Conservation (phyloP, 2,329 filamentous ascomycete species). For the Capronia coronata region DNA sequence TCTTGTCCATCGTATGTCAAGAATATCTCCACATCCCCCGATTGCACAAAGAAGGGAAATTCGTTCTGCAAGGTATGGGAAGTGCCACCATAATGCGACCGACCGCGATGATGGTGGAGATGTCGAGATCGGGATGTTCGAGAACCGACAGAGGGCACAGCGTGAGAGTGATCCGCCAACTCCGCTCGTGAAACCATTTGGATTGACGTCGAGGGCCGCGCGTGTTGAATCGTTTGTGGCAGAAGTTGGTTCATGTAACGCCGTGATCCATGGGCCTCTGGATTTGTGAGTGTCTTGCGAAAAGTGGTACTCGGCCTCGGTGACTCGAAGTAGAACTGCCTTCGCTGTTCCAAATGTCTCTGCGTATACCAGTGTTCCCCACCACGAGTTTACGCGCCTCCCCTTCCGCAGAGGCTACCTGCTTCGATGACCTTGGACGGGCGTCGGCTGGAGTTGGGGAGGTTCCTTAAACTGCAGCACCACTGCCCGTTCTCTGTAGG, state of each 20-base stretch:
- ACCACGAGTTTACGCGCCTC: constrained; percentile 4
- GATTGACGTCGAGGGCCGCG: not conserved
- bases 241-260: not conserved
- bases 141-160: constrained; percentile 58
- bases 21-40: constrained; percentile 86
- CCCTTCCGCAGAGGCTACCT: constrained; percentile 1
- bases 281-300: not conserved
- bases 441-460: not conserved
- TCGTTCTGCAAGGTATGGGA: constrained; percentile 73
- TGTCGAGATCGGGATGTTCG: constrained; percentile 55
- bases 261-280: not conserved
- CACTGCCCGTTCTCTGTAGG: not conserved
- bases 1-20: constrained; percentile 65
- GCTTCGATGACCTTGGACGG: constrained; percentile 1
- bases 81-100: constrained; percentile 73
- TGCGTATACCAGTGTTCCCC: not conserved
- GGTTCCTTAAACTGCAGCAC: not conserved
- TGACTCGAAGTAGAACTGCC: not conserved
- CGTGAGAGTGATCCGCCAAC: constrained; percentile 47
- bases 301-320: not conserved
- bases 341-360: not conserved
- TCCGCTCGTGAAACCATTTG: constrained; percentile 42
- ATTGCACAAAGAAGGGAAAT: constrained; percentile 83
- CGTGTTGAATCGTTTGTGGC: not conserved
- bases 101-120: constrained; percentile 56